These are phyloP conservation scores for Uronychia binucleata DNA, from an alignment of 73 alveolate genomes.

Conservation along the genomic window DNA sequence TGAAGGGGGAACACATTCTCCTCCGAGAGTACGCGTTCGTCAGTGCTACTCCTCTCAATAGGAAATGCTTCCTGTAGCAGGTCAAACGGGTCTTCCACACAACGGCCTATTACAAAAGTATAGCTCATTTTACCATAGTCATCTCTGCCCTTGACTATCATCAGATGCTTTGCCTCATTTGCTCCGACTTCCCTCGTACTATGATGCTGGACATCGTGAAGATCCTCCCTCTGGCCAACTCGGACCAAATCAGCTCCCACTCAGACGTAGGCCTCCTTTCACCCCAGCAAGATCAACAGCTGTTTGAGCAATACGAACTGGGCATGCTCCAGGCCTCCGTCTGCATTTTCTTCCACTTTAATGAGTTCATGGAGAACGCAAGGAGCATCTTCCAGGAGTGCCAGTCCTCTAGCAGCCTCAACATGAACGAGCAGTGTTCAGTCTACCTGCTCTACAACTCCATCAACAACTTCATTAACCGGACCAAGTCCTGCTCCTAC, in stretches of 20 bases:
- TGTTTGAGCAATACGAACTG: constrained; percentile 66
- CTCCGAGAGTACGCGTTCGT: constrained; percentile 75
- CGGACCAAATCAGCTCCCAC: not conserved
- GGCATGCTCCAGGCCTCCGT: constrained; percentile 60
- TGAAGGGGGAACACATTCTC: constrained; percentile 77
- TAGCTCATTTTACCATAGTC: not conserved
- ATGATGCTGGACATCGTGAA: constrained; percentile 65
- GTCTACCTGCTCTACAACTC: constrained; percentile 47
- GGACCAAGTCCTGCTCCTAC: constrained; percentile 25
- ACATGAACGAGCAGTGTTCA: constrained; percentile 15
- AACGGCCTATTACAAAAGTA: constrained; percentile 59
- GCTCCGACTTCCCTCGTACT: constrained; percentile 77
- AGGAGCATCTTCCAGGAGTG: constrained; percentile 56
- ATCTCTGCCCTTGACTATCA: constrained; percentile 79
- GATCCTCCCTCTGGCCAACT: constrained; percentile 38
- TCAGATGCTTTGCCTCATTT: constrained; percentile 68
- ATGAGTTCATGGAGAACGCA: constrained; percentile 54
- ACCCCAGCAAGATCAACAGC: constrained; percentile 9
- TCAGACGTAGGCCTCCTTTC: not conserved
- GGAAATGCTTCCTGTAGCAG: constrained; percentile 73
- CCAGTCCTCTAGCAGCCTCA: constrained; percentile 7
- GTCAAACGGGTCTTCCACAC: constrained; percentile 70
- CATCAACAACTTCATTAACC: constrained; percentile 38
- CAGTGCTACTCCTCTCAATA: constrained; percentile 66
- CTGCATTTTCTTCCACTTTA: constrained; percentile 51